phyloP scores from a whole-genome alignment of 768 basidiomycete species.

The Lactarius pseudohatsudake region DNA sequence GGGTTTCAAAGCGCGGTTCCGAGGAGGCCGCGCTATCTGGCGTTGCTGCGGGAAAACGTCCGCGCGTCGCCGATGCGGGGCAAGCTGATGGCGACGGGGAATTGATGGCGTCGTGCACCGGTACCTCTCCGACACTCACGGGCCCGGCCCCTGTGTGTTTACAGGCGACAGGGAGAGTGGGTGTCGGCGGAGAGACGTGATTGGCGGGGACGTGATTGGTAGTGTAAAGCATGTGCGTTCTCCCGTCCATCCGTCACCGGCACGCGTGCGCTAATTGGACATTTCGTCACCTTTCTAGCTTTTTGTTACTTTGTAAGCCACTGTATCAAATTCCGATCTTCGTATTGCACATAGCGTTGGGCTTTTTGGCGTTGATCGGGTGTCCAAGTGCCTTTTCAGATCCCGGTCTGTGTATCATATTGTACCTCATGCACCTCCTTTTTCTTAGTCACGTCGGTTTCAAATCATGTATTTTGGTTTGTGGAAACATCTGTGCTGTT shows the following conservation, averaged over 20 bases:
- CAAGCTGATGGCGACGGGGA: not conserved
- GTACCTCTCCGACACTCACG: not conserved
- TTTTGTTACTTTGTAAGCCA: conserved; percentile 25
- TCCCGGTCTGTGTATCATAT: conserved; percentile 17
- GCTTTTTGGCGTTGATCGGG: conserved; percentile 10
- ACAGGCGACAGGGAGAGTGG: conserved; percentile 6
- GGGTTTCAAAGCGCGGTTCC: conserved; percentile 26
- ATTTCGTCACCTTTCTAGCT: conserved; percentile 2
- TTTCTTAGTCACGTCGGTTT: not conserved
- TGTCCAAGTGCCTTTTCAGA: not conserved
- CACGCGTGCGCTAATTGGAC: not conserved
- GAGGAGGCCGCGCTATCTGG: conserved; percentile 26
- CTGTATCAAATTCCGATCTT: conserved; percentile 26
- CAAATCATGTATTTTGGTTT: conserved; percentile 13
- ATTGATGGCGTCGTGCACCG: not conserved
- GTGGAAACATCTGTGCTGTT: conserved; percentile 9
- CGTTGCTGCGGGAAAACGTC: conserved; percentile 24
- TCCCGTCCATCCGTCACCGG: too few relatives aligned
- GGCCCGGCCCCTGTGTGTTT: not conserved
- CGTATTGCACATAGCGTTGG: conserved; percentile 20
- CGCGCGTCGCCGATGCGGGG: conserved; percentile 13
- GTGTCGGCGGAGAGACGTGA: conserved; percentile 19
- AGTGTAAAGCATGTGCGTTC: conserved; percentile 25
- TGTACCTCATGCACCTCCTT: conserved; percentile 3
- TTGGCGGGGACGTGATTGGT: conserved; percentile 5